Conservation (phyloP, 2,329 filamentous ascomycete species). For the Penicillium janthinellum region DNA sequence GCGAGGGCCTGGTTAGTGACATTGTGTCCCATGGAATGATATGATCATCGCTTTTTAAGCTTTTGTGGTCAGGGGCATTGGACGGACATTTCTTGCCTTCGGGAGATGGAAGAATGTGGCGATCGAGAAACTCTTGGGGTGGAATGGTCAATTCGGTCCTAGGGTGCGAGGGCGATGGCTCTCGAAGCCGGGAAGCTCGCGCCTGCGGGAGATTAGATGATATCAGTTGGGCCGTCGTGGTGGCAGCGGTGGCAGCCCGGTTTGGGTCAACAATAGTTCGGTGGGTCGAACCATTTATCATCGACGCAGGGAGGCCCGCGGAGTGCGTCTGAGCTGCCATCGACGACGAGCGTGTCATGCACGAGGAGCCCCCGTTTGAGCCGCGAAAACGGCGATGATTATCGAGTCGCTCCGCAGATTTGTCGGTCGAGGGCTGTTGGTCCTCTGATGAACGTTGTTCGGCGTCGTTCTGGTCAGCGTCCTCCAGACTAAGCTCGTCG, state of each 20-base stretch:
- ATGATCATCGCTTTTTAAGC: conserved; percentile 1
- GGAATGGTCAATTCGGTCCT: background rate
- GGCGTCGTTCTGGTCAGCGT: conserved; percentile 12
- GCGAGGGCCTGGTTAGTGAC: conserved; percentile 2
- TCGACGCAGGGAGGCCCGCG: conserved; percentile 4
- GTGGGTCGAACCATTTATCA: conserved; percentile 14
- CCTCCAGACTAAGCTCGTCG: conserved; percentile 20
- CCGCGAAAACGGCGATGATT: background rate
- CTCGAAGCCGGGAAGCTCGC: conserved; percentile 5
- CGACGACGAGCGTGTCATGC: background rate
- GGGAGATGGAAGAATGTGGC: background rate
- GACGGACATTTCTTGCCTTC: conserved; percentile 10
- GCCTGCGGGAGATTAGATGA: conserved; percentile 4
- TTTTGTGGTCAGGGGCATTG: background rate
- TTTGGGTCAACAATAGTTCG: conserved; percentile 12
- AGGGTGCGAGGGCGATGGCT: background rate
- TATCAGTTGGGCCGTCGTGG: conserved; percentile 7
- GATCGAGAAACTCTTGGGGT: conserved; percentile 2
- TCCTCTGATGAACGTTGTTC: background rate
- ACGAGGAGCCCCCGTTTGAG: conserved; percentile 3
- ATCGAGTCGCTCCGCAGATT: background rate
- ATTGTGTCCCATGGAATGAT: conserved; percentile 1
- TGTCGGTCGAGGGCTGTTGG: conserved; percentile 2
- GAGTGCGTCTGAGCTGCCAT: background rate
- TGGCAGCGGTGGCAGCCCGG: background rate